A percentile compares a stretch with the other conserved stretches of the same genome.
Evolutionary conservation across 2,329 filamentous ascomycete species (phyloP).

Genomic region (Stromatinia cepivora): DNA sequence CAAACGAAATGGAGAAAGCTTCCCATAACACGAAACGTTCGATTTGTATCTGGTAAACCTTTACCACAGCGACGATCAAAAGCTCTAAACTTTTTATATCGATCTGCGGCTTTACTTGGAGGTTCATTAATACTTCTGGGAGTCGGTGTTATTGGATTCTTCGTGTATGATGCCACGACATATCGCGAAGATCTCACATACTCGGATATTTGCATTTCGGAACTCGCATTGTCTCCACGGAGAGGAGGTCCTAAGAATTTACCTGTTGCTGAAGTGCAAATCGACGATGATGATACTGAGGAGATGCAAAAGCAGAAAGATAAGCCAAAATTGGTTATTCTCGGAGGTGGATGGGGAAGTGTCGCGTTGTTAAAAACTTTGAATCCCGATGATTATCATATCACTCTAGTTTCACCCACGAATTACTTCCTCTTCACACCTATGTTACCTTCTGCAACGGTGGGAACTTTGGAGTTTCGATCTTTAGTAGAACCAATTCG

Average conservation of each 20-base stretch:
- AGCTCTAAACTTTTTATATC: conserved; percentile 61
- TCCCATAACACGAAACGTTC: conserved; percentile 24
- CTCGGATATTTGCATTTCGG: conserved; percentile 78
- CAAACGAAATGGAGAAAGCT: conserved; percentile 22
- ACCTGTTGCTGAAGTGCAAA: conserved; percentile 81
- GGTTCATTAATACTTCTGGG: conserved; percentile 72
- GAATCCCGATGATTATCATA: conserved; percentile 88
- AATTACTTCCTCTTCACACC: conserved; percentile 99
- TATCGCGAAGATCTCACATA: conserved; percentile 71
- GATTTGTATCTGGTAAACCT: conserved; percentile 52
- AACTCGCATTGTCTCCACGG: conserved; percentile 76
- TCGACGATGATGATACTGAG: conserved; percentile 83
- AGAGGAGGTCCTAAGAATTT: conserved; percentile 92
- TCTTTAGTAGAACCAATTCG: conserved; percentile 92
- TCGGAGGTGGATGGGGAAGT: conserved; percentile 94
- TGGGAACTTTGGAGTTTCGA: conserved; percentile 87
- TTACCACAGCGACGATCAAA: conserved; percentile 51
- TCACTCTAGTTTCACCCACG: conserved; percentile 89
- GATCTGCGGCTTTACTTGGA: conserved; percentile 70
- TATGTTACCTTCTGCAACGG: conserved; percentile 95
- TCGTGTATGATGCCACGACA: conserved; percentile 89
- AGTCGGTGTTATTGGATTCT: conserved; percentile 75
- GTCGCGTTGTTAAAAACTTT: conserved; percentile 89
- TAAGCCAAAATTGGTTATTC: conserved; percentile 88
- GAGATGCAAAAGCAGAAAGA: conserved; percentile 71